Percentiles rank a stretch among this genome's conserved stretches.
These are phyloP conservation scores for Nakataea oryzae DNA, from an alignment of 2,329 filamentous ascomycete species.

Conservation along the genomic window DNA sequence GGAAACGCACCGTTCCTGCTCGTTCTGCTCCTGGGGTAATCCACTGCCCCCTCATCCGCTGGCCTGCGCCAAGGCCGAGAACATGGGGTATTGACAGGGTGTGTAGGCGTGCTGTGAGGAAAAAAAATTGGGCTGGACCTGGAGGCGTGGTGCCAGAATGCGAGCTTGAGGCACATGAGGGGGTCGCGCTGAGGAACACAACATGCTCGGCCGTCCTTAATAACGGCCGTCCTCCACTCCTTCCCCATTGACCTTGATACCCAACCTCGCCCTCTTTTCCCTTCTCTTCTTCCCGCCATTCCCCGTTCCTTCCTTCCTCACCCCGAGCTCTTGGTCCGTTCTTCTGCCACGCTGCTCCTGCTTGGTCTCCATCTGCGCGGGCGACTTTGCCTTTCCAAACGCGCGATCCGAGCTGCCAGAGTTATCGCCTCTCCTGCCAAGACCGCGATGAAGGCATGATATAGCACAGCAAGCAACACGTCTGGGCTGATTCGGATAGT, in stretches of 20 bases:
- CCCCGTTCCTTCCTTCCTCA: not conserved
- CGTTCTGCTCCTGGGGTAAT: not conserved
- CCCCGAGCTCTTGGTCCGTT: not conserved
- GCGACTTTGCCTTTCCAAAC: not conserved
- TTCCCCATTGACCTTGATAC: not conserved
- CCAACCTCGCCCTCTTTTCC: not conserved
- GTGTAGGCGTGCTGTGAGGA: not conserved
- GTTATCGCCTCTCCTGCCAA: no score
- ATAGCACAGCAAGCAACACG: no score
- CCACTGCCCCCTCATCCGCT: not conserved
- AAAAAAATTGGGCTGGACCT: not conserved
- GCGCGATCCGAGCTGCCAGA: not conserved
- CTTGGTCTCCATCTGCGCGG: not conserved
- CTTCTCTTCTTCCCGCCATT: not conserved
- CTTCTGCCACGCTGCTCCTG: not conserved
- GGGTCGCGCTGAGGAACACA: not conserved
- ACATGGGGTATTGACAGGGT: not conserved
- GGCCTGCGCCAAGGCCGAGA: not conserved
- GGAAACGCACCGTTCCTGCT: not conserved
- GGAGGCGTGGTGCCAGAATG: not conserved
- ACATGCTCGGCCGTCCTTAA: not conserved
- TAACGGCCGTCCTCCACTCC: no score
- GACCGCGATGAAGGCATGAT: not conserved
- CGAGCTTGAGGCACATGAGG: no score
- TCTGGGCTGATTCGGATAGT: no score